Evolutionary conservation across 2,329 filamentous ascomycete genomes (phyloP).

Genomic region (Didymella keratinophila): DNA sequence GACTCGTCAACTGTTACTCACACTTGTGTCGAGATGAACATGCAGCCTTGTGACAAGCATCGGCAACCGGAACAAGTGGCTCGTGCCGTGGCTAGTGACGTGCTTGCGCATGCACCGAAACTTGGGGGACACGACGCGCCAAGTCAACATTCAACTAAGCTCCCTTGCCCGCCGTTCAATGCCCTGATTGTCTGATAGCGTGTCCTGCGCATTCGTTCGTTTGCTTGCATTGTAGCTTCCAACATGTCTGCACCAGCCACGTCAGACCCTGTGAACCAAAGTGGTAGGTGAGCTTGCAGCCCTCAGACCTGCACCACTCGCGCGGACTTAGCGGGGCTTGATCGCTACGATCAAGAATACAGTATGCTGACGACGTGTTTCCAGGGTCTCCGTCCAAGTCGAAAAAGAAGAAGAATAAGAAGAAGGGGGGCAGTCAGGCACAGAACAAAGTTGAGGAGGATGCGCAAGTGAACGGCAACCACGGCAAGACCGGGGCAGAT

Average conservation of each 20-base stretch:
- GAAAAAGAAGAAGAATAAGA: constrained; percentile 54
- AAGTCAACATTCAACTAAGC: constrained; percentile 41
- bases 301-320: constrained; percentile 22
- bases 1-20: background rate
- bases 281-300: constrained; percentile 47
- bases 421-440: constrained; percentile 37
- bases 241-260: constrained; percentile 43
- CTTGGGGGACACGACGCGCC: constrained; percentile 49
- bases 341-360: background rate
- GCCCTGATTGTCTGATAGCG: constrained; percentile 21
- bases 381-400: constrained; percentile 46
- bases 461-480: constrained; percentile 37
- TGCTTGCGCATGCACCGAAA: constrained; percentile 37
- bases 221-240: constrained; percentile 3
- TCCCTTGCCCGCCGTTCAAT: constrained; percentile 31
- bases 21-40: background rate
- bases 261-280: constrained; percentile 43
- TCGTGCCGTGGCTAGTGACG: constrained; percentile 36
- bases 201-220: constrained; percentile 3
- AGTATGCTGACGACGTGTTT: constrained; percentile 26
- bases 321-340: constrained; percentile 10
- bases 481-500: constrained; percentile 34
- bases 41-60: background rate
- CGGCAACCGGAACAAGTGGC: constrained; percentile 21
- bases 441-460: constrained; percentile 39